A percentile compares a stretch with the other conserved stretches of the same genome.
phyloP scores from a whole-genome alignment of 768 basidiomycete genomes.

The Tubosaeta brunneosetosa region DNA sequence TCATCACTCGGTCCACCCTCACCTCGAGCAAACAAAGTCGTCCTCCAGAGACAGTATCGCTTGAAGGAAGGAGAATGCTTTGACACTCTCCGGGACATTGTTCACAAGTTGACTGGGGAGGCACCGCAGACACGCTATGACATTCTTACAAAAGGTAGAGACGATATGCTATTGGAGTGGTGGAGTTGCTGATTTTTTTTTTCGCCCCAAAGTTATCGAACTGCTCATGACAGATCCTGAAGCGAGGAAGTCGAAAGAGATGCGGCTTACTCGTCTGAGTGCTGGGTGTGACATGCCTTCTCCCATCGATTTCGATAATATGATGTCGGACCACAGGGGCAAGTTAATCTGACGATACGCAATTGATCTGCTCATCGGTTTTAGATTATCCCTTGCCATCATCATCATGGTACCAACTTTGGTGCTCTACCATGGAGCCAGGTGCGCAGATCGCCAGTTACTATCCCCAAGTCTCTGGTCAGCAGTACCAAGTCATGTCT shows the following conservation, averaged over 20 bases:
- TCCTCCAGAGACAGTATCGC: conserved; percentile 19
- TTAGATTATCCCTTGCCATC: conserved; percentile 1
- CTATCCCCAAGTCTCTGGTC: not conserved
- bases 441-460: not conserved
- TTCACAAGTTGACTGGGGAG: conserved; percentile 16
- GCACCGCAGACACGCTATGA: conserved; percentile 18
- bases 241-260: not conserved
- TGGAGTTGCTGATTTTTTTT: not conserved
- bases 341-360: not conserved
- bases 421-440: not conserved
- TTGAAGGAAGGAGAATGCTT: conserved; percentile 21
- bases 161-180: not conserved
- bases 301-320: not conserved
- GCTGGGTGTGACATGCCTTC: not conserved
- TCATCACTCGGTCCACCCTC: not conserved
- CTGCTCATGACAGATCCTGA: conserved; percentile 5
- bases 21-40: conserved; percentile 10
- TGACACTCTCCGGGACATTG: conserved; percentile 14
- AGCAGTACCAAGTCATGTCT: not conserved
- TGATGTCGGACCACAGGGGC: not conserved
- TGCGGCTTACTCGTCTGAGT: not conserved
- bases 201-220: conserved; percentile 4
- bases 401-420: not conserved
- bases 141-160: conserved; percentile 17
- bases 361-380: conserved; percentile 1